phyloP scores from a whole-genome alignment of 352 stramenopile genomes.

The Phytophthora constricta region DNA sequence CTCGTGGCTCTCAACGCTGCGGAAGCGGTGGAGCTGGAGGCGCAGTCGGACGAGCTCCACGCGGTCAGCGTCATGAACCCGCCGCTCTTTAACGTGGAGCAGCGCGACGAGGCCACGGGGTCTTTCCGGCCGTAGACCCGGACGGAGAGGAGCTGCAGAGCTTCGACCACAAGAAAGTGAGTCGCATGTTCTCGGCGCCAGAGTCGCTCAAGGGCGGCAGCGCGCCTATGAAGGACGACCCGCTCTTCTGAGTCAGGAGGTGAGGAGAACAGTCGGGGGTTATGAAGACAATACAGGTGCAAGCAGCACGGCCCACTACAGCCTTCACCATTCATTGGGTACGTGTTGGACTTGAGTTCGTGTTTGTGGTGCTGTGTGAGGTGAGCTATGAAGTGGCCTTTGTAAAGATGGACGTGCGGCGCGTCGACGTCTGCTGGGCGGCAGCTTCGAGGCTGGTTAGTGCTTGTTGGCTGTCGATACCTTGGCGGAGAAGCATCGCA shows the following conservation, averaged over 20 bases:
- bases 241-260: conserved; percentile 60
- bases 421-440: conserved; percentile 10
- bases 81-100: conserved; percentile 64
- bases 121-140: conserved; percentile 75
- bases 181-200: conserved; percentile 73
- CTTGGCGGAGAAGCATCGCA: conserved; percentile 42
- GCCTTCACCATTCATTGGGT: not conserved
- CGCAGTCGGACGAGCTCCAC: conserved; percentile 69
- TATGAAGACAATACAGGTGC: conserved; percentile 3
- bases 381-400: not conserved
- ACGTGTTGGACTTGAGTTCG: conserved; percentile 4
- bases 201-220: conserved; percentile 81
- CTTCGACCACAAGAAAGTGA: conserved; percentile 54
- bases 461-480: conserved; percentile 40
- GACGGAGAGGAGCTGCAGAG: conserved; percentile 67
- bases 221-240: conserved; percentile 82
- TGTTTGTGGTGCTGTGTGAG: not conserved
- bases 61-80: conserved; percentile 87
- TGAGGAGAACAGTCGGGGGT: no score
- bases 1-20: conserved; percentile 71
- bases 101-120: conserved; percentile 48
- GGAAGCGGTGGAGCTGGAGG: conserved; percentile 58
- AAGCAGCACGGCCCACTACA: not conserved
- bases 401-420: conserved; percentile 7
- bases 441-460: conserved; percentile 25